Percentiles rank a stretch among this genome's conserved stretches.
phyloP scores from a whole-genome alignment of 331 rosid species.

The Quercus tomentella region DNA sequence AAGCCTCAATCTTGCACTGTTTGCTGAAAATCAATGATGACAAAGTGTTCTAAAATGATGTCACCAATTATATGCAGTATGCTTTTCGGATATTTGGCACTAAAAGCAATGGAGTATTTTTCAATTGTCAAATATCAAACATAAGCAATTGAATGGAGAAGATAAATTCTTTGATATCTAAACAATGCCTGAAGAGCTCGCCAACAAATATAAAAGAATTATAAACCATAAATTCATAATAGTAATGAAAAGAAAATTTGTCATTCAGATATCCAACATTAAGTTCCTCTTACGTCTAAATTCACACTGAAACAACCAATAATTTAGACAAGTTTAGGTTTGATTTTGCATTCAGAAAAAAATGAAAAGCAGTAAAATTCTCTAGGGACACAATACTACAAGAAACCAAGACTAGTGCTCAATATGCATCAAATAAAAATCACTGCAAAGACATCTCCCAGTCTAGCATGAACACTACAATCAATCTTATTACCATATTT shows the following conservation, averaged over 20 bases:
- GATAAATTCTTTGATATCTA: background rate
- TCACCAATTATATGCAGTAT: background rate
- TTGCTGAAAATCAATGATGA: constrained; percentile 48
- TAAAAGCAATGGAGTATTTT: background rate
- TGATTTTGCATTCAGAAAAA: background rate
- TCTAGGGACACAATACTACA: background rate
- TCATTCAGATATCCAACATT: background rate
- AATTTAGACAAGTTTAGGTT: background rate
- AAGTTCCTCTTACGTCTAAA: background rate
- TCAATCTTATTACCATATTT: background rate
- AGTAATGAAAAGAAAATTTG: background rate
- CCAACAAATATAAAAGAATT: background rate
- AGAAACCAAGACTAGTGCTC: background rate
- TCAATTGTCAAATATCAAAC: background rate
- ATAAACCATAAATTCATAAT: background rate
- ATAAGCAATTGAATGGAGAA: background rate
- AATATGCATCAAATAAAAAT: background rate
- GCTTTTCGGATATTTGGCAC: background rate
- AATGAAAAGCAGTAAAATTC: background rate
- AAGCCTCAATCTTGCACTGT: constrained; percentile 76
- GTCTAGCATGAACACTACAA: background rate
- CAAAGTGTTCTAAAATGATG: background rate
- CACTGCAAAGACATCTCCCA: background rate
- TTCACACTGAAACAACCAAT: background rate
- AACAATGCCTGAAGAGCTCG: background rate